Evolutionary conservation across 805 yeast genomes (phyloP), one percentile per base, ranked within the genome.

Genomic region (Diddensiella caesifluorescens): DNA sequence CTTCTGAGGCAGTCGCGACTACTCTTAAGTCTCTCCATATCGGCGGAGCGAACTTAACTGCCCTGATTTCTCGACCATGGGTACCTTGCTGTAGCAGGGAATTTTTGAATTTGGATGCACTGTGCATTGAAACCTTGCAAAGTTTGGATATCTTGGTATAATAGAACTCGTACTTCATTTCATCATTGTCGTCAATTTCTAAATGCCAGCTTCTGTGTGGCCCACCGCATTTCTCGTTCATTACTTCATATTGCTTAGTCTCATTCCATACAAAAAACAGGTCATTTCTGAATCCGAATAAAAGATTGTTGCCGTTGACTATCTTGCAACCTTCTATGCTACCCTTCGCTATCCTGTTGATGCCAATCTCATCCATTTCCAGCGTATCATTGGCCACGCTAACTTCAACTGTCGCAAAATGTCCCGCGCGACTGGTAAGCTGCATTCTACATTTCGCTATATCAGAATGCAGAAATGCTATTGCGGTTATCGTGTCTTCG

Each of bases 61-160:
- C 84, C 51, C 98, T 70, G 4, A 90, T 75, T 60, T 92, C 98
- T 48, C 97, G 73, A 0, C 98, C 98, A 60, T 92, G 97, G 1
- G 86, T 71, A 0, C 97, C 96, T 6, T 70, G 64, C 26, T 66
- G 66, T 20, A 80, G 54, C 5, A 68, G 46, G 4, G 53, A 29
- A 1, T 35, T 21, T 25, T 20, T 23, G 22, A 48, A 49, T 23
- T 35, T 22, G 15, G 38, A n/a, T 4, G 23, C 6, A 60, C 62
- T 47, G 44, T 52, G 41, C 70, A 68, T 18, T 74, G 52, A 38
- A 63, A 61, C 30, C 80, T 57, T 13, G 65, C 60, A 3, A 23
- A 56, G 25, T 22, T 42, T 32, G 13, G 81, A 69, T 20, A 80
- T 72, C 57, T 78, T 77, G 9, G 83, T 76, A 56, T 76, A 83